These are phyloP conservation scores for Starmera dryadoides DNA, from an alignment of 805 yeast genomes.

Conservation along the genomic window DNA sequence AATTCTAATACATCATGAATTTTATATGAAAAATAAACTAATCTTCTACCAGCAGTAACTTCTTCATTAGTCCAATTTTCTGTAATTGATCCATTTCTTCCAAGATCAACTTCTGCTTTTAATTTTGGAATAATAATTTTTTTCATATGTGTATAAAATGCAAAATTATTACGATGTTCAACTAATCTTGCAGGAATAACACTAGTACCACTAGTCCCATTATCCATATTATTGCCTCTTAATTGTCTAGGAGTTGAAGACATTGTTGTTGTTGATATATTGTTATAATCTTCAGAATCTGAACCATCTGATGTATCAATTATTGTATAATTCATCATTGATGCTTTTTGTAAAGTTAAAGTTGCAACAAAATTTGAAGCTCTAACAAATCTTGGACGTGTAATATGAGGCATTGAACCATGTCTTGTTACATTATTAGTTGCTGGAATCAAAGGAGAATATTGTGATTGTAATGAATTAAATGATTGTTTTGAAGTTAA, in stretches of 20 bases:
- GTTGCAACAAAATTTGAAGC: neutral
- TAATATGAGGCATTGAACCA: neutral
- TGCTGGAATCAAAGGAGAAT: neutral
- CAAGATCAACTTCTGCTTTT: neutral
- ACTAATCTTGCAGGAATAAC: neutral
- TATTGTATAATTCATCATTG: neutral
- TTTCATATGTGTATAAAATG: neutral
- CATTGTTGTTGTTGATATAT: neutral
- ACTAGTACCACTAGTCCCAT: neutral
- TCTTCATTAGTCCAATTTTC: constrained; percentile 42
- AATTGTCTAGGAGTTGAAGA: too few species aligned
- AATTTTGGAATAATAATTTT: neutral
- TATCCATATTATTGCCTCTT: too few species aligned
- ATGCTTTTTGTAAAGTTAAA: neutral
- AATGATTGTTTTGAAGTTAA: too few species aligned
- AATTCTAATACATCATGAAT: constrained; percentile 4
- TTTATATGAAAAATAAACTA: constrained; percentile 33
- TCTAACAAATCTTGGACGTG: neutral
- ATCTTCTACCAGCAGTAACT: constrained; percentile 32
- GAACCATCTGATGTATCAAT: neutral
- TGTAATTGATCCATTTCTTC: constrained; percentile 21
- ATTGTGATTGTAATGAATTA: neutral
- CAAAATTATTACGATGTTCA: neutral
- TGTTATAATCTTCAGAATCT: neutral
- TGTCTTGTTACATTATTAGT: neutral